phyloP scores from a whole-genome alignment of 768 basidiomycete genomes.

The Termitomyces sp. region DNA sequence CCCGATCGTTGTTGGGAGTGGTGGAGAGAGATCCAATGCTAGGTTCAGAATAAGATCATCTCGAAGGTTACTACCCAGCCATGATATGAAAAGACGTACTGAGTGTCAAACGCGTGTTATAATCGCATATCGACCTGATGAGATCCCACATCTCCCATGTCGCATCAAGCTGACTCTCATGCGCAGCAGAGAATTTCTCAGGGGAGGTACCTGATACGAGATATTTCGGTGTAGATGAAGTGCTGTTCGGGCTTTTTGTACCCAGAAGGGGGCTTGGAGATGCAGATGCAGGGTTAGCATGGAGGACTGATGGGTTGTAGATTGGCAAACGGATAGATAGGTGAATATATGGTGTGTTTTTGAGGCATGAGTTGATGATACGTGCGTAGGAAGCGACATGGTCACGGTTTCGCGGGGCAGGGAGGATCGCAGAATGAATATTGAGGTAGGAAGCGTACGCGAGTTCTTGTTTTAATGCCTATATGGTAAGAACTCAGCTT shows the following conservation, averaged over 20 bases:
- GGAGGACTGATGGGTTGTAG: constrained; percentile 65
- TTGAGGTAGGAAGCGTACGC: constrained; percentile 91
- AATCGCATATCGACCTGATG: constrained; percentile 85
- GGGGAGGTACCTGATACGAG: background rate
- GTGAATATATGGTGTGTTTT: constrained; percentile 63
- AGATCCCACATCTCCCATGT: constrained; percentile 99
- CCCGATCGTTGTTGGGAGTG: constrained; percentile 71
- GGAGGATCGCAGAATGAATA: constrained; percentile 78
- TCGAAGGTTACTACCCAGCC: background rate
- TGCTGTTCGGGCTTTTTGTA: constrained; percentile 9
- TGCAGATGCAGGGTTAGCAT: constrained; percentile 21
- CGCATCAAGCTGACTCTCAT: constrained; percentile 56
- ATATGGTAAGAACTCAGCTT: background rate
- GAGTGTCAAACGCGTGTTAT: constrained; percentile 65
- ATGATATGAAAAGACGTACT: constrained; percentile 37
- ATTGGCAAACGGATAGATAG: constrained; percentile 82
- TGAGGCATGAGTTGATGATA: constrained; percentile 74
- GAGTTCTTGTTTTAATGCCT: constrained; percentile 93
- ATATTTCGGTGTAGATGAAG: constrained; percentile 20
- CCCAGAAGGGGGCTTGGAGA: constrained; percentile 13
- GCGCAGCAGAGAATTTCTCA: constrained; percentile 27
- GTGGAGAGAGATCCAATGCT: constrained; percentile 92
- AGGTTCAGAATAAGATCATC: constrained; percentile 10
- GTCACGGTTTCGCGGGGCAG: constrained; percentile 78
- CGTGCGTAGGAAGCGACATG: constrained; percentile 92